These are phyloP conservation scores for Powellomyces hirtus DNA, from an alignment of 192 early-diverging fungal genomes.

Conservation along the genomic window DNA sequence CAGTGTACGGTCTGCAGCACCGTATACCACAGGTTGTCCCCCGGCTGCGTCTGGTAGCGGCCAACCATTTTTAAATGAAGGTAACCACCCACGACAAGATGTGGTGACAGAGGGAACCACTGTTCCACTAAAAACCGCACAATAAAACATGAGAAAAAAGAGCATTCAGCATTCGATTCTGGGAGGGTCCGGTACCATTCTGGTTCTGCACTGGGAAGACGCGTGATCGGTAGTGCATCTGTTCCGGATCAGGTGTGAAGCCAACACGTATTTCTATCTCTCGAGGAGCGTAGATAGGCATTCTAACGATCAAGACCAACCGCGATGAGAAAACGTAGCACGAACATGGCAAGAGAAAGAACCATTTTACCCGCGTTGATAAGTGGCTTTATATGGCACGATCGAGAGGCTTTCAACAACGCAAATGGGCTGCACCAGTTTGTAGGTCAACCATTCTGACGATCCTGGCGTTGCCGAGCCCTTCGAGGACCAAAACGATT, in stretches of 20 bases:
- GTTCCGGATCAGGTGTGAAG: neutral
- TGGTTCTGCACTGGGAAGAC: neutral
- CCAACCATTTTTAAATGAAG: slow-evolving; percentile 1
- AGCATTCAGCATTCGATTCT: neutral
- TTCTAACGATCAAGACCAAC: slow-evolving; percentile 4
- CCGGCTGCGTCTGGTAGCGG: slow-evolving; percentile 7
- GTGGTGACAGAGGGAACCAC: neutral
- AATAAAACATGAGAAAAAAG: no score
- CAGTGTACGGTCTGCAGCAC: slow-evolving; percentile 11
- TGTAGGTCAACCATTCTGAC: slow-evolving; percentile 10
- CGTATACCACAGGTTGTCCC: slow-evolving; percentile 16
- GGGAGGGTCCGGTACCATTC: neutral
- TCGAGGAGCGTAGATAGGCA: slow-evolving; percentile 22
- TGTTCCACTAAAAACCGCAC: neutral
- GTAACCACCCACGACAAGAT: slow-evolving; percentile 7
- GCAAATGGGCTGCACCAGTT: neutral
- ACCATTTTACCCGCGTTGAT: slow-evolving; percentile 15
- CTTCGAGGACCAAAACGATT: slow-evolving; percentile 1
- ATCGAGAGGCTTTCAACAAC: neutral
- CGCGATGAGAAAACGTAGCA: neutral
- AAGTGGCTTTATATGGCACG: slow-evolving; percentile 22
- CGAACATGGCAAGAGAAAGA: neutral
- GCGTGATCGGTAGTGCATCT: slow-evolving; percentile 11
- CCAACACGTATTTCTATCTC: neutral
- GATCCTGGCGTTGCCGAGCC: neutral